Base-by-base conservation (phyloP, 2,329 filamentous ascomycete species). In the Didymellaceae sp. region DNA sequence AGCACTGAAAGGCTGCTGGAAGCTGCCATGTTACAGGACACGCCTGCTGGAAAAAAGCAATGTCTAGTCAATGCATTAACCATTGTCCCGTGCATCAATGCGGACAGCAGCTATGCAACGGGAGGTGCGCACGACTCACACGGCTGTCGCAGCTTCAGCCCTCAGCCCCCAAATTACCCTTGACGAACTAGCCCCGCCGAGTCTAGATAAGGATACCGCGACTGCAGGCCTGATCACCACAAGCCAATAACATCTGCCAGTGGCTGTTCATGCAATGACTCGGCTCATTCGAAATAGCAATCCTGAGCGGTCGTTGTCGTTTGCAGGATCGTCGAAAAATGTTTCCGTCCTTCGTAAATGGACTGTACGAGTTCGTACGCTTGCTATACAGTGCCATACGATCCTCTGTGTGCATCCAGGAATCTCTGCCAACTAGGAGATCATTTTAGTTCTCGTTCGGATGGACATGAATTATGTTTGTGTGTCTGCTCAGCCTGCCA, bases 141-240 rank as follows among this genome's bases (percentile, higher is more conserved):
- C 25, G 24, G 37, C 9, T 13, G 9, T 11, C n/a, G 16, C 14
- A 17, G 17, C 26, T 34, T 4, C 26, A n/a, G 18, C 11, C 44
- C 34, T 46, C 42, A 43, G 48, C 48, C 48, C 48, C 48, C 48
- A 52, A 42, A 21, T 28, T 33, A 25, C 22, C 24, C 16, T 13
- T 31, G 3, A 10, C 11, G 37, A 32, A 37, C 48, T 52, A 52
- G 42, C 48, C 30, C 11, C 14, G 35, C 32, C 8, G 40, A 41
- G 48, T 24, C 35, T 45, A 45, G 48, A 38, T 38, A 42, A 38
- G 25, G 26, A 38, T 17, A 28, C 37, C 25, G 14, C 25, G 14
- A 26, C 28, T 38, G 37, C 42, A 37, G 20, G 41, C 41, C 41
- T 51, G 25, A 52, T 9, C 14, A 18, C 10, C n/a, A 17, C 31